Percentiles rank a stretch among this genome's conserved stretches.
Evolutionary conservation across 257 asterid species (phyloP).

Genomic region (Ophiorrhiza pumila): DNA sequence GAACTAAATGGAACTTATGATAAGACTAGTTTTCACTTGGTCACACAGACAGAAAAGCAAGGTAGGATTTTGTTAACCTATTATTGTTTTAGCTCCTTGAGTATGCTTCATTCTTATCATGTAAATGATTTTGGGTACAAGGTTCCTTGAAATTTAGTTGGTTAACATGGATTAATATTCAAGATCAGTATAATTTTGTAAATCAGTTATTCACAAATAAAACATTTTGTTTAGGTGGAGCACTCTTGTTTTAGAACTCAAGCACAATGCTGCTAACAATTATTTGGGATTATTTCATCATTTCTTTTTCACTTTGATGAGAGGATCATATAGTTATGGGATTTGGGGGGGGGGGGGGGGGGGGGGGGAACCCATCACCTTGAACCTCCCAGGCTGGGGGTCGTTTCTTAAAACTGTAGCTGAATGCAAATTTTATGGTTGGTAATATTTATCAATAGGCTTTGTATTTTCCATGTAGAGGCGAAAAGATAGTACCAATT

Average conservation of each 20-base stretch:
- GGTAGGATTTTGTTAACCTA: slow-evolving; percentile 41
- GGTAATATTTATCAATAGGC: not conserved
- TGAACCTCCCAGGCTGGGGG: not conserved
- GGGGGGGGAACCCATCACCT: not conserved
- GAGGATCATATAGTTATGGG: not conserved
- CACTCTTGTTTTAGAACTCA: not conserved
- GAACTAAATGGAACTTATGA: slow-evolving; percentile 43
- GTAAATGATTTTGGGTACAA: not conserved
- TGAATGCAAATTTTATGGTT: not conserved
- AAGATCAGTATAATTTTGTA: not conserved
- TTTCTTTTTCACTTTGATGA: not conserved
- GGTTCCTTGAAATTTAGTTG: not conserved
- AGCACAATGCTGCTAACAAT: not conserved
- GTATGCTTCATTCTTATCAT: slow-evolving; percentile 3
- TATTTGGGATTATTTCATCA: not conserved
- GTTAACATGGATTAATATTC: not conserved
- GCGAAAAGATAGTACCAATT: not conserved
- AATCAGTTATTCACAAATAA: not conserved
- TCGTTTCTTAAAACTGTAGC: not conserved
- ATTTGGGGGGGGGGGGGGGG: too few relatives aligned
- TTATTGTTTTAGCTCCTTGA: not conserved
- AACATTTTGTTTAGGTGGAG: not conserved
- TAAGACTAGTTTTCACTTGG: slow-evolving; percentile 45
- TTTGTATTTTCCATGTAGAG: not conserved
- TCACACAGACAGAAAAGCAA: slow-evolving; percentile 46